Evolutionary conservation across 2,329 filamentous ascomycete species (phyloP), one percentile per base, ranked within the genome.

Genomic region (Xylaria sp.): DNA sequence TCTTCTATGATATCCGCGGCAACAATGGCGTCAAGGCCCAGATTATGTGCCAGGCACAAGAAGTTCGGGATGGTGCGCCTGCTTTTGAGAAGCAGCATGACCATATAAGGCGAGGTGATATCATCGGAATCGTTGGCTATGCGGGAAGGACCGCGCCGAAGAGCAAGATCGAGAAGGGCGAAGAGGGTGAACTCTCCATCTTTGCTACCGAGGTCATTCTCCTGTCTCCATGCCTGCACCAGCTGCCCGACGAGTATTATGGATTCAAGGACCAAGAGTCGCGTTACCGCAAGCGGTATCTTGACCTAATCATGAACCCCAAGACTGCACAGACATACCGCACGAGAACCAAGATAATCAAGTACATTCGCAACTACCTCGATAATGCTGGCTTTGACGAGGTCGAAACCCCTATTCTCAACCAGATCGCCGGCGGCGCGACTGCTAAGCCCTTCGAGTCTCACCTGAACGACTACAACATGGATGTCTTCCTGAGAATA

Each of bases 261-360:
- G 93, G 93, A 59, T 92, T 97, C 80, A 93, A 96, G 81, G 92
- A 97, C 72, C 85, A 92, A 70, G 94, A 99, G 76, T 89, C 92
- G 74, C 86, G 94, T 57, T 92, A 91, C 82, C 89, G 95, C 66
- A 90, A 96, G 78, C 85, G 93, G 56, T 96, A 96, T 73, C 85
- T 99, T 48, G 94, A 99, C 74, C 80, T 99, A 65, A 94, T 99
- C 75, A 96, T 97, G 88, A 97, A 99, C 76, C 90, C 96, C 69
- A 82, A 82, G 59, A 91, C 89, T 42, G 86, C 92, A 50, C 84
- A 95, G 56, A 89, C 92, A 53, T 90, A 97, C 73, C 82, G 91
- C 67, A 92, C 90, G 38, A 85, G 94, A 50, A 86, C 91, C 68
- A 92, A 91, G 83, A 92, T 97, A 68, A 85, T 96, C 70, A 86